Evolutionary conservation across 75 land plant species (phyloP), one percentile per base, ranked within the genome.

Genomic region (Chamaecyparis obtusa): DNA sequence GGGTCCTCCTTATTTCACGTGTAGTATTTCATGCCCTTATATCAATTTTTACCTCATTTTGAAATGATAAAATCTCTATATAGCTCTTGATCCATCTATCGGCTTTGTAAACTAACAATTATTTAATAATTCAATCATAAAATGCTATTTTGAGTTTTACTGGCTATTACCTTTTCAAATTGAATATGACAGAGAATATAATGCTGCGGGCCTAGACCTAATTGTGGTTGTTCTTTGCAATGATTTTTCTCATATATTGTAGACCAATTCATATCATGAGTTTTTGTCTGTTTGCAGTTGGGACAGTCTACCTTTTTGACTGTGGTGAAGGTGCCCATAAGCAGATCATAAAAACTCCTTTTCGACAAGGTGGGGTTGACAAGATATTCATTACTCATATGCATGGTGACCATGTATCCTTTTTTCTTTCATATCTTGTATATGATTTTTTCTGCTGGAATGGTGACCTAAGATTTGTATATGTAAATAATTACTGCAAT

Each of bases 361-460:
- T 90, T 88, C 85, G 88, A 41, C 86, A 83, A 5, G 60, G 80
- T 9, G 57, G 57, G 15, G 87, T 92, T 46, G 93, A 88, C 85
- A 92, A 77, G 69, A 92, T 92, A 77, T 92, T 92, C 78, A 90
- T 92, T 37, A 92, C 93, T 35, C 93, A 92, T 85, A 90, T 92
- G 91, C 93, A 90, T 84, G 91, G 91, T 13, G 93, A 92, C 74
- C 91, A 92, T 90, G 93, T 92, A 92, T 91, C 92, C 92, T 85
- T 79, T 79, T 81, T 21, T 9, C 44, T 19, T 79, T 21, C 8
- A 79, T 43, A 7, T 79, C 10, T 24, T 7, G 82, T 79, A 37
- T 19, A 79, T 41, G 6, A 37, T 79, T 41, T 77, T 75, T 36
- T 77, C 43, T 77, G 33, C 5, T 35, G 19, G 10, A 77, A 77